Evolutionary conservation across 139 green algal species (phyloP).

Genomic region (Haematococcus sp.): DNA sequence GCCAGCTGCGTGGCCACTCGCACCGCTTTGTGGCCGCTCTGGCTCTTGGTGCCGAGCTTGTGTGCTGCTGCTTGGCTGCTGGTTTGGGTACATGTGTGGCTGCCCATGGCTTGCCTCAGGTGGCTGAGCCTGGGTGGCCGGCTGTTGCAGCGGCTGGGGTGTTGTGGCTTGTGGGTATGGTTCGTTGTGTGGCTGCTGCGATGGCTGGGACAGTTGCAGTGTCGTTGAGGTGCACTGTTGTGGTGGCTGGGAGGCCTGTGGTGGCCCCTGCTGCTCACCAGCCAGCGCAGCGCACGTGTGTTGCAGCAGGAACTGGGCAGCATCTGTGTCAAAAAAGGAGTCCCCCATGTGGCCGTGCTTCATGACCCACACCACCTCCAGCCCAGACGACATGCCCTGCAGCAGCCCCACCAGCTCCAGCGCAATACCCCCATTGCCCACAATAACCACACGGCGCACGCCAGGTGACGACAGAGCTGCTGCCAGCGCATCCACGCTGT

Average conservation of each 20-base stretch:
- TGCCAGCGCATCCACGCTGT: conserved; percentile 50
- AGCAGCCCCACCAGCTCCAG: conserved; percentile 66
- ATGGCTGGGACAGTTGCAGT: too few species aligned
- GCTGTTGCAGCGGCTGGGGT: too few species aligned
- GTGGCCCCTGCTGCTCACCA: not conserved
- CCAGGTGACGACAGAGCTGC: not conserved
- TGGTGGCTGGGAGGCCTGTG: not conserved
- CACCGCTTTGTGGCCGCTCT: not conserved
- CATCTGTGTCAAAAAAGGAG: conserved; percentile 85
- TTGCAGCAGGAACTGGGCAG: conserved; percentile 66
- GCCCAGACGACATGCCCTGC: conserved; percentile 5
- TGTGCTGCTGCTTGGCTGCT: too few species aligned
- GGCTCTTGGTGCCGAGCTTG: not conserved
- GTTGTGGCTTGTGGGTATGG: too few species aligned
- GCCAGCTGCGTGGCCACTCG: conserved; percentile 8
- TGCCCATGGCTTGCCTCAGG: too few species aligned
- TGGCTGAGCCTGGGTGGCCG: too few species aligned
- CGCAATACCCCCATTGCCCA: conserved; percentile 89
- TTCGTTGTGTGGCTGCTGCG: too few species aligned
- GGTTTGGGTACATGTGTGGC: too few species aligned
- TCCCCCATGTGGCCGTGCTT: conserved; percentile 81
- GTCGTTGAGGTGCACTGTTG: not conserved
- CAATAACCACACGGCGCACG: conserved; percentile 53
- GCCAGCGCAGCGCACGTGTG: not conserved
- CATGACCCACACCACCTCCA: conserved; percentile 76